phyloP scores from a whole-genome alignment of 2,329 filamentous ascomycete species.

The Cladophialophora psammophila region DNA sequence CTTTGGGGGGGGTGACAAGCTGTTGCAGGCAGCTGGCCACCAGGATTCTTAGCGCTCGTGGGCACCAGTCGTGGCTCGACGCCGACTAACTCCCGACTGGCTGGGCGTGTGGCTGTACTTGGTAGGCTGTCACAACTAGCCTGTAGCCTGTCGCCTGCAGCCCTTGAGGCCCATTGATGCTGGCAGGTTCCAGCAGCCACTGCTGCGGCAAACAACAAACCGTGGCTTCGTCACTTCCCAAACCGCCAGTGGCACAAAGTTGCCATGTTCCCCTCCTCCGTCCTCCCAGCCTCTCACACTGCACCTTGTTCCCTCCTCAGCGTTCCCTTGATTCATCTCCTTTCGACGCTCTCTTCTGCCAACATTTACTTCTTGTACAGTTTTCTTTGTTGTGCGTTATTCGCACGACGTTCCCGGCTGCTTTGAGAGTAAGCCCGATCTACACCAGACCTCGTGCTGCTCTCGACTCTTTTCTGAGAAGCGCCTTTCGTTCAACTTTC shows the following conservation, averaged over 20 bases:
- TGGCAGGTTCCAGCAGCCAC: constrained; percentile 7
- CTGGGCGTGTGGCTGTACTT: neutral
- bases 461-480: neutral
- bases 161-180: neutral
- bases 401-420: constrained; percentile 8
- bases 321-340: constrained; percentile 8
- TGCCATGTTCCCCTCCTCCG: constrained; percentile 9
- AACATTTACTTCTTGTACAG: constrained; percentile 6
- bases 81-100: neutral
- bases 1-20: neutral
- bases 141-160: neutral
- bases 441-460: neutral
- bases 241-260: constrained; percentile 3
- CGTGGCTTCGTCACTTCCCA: constrained; percentile 4
- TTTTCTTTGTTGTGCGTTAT: constrained; percentile 16
- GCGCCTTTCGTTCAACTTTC: constrained; percentile 10
- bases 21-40: neutral
- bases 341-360: constrained; percentile 2
- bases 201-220: constrained; percentile 7
- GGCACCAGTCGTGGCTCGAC: neutral
- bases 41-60: neutral
- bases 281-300: neutral
- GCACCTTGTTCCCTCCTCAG: neutral
- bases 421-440: constrained; percentile 17
- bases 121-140: no score